Evolutionary conservation across 192 early-diverging fungal genomes (phyloP).

Genomic region (Backusella sp.): DNA sequence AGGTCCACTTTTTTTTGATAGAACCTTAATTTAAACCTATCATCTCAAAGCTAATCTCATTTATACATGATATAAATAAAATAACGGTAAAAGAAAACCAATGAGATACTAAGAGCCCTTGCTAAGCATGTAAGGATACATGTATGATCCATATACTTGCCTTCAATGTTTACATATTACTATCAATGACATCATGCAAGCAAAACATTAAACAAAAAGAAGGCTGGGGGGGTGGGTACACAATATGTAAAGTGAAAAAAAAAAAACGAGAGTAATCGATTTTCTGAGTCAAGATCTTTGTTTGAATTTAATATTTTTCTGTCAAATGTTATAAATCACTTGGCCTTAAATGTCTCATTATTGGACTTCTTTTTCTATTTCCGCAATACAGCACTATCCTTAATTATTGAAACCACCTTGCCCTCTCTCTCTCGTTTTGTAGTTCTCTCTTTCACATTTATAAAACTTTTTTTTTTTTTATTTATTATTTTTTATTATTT

Average conservation of each 20-base stretch:
- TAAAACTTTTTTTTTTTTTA: background rate
- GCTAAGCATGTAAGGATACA: no score
- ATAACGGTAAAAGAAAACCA: no score
- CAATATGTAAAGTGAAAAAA: no score
- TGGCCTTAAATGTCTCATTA: background rate
- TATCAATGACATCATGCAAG: background rate
- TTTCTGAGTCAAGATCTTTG: background rate
- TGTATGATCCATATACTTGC: no score
- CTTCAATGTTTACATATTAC: background rate
- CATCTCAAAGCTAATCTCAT: background rate
- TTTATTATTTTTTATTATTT: background rate
- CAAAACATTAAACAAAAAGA: no score
- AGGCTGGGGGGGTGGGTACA: background rate
- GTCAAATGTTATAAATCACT: conserved; percentile 2
- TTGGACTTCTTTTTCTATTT: background rate
- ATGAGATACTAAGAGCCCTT: no score
- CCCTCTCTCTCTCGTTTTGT: background rate
- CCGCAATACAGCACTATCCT: background rate
- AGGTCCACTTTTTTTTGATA: background rate
- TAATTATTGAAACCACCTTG: background rate
- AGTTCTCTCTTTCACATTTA: background rate
- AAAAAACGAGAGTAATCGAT: background rate
- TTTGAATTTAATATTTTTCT: background rate
- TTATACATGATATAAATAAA: no score
- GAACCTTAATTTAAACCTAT: background rate